A percentile compares a stretch with the other conserved stretches of the same genome.
Conservation (phyloP, 176 grass and related monocot species). For the Lolium multiflorum region DNA sequence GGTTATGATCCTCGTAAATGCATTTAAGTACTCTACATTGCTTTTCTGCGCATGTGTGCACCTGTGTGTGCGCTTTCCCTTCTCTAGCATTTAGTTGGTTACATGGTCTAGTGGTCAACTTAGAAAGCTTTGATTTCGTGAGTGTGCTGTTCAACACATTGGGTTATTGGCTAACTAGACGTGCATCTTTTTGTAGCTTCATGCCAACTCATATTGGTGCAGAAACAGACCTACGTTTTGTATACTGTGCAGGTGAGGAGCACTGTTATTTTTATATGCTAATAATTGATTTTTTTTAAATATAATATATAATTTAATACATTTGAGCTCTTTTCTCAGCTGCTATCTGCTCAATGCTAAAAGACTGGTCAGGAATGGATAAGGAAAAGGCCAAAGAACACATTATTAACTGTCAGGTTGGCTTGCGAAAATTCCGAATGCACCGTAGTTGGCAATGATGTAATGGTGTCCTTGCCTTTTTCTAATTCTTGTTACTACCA, state of each 20-base stretch:
- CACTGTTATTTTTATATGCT: slow-evolving; percentile 26
- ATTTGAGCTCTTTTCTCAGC: slow-evolving; percentile 60
- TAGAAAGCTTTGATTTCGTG: slow-evolving; percentile 32
- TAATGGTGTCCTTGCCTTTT: slow-evolving; percentile 10
- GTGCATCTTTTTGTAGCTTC: slow-evolving; percentile 65
- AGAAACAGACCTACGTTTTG: slow-evolving; percentile 90
- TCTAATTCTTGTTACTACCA: slow-evolving; percentile 51
- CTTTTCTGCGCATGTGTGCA: background rate
- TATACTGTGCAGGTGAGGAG: slow-evolving; percentile 93
- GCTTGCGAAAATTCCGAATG: background rate
- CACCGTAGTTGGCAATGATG: background rate
- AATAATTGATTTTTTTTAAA: background rate
- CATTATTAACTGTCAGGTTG: slow-evolving; percentile 85
- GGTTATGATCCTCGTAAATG: slow-evolving; percentile 15
- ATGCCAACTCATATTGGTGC: slow-evolving; percentile 91
- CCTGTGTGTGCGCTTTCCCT: slow-evolving; percentile 3
- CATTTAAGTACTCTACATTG: background rate
- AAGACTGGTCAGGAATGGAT: slow-evolving; percentile 90
- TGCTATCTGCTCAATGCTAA: slow-evolving; percentile 85
- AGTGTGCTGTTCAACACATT: slow-evolving; percentile 21
- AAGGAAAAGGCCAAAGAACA: slow-evolving; percentile 84
- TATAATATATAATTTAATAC: background rate
- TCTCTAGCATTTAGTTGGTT: slow-evolving; percentile 18
- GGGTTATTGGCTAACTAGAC: slow-evolving; percentile 13
- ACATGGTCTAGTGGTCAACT: background rate